Base-by-base conservation (phyloP, 208 protist species). In the Wallacemonas sp. region DNA sequence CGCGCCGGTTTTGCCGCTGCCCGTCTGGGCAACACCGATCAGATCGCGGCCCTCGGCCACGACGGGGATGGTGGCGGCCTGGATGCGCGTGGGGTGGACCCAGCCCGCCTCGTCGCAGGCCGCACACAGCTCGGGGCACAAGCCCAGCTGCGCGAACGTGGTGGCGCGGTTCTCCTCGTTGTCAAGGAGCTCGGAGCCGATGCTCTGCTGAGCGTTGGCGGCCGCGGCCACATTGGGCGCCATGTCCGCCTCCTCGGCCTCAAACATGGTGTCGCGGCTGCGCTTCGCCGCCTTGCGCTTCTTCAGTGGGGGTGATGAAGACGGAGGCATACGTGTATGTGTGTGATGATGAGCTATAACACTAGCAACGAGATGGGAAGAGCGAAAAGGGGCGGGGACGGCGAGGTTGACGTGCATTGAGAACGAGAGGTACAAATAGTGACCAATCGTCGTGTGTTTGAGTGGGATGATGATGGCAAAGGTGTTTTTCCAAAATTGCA, bases 1-100 rank as follows among this genome's bases (percentile, higher is more conserved):
- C 1, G 99, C 96, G 26, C 92, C 98, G 1, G 99, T 99, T 77
- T 99, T 99, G 58, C 99, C 99, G 46, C 94, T 99, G 26, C 99
- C 98, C 16, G 99, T 99, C 78, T 99, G 95, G 21, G 98, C 98
- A 21, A 99, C 82, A 36, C 98, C 99, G 64, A 99, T 99, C n/a
- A 98, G 52, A 46, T 98, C 93, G 16, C 87, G 78, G 6, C 91
- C 97, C 66, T 95, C 76, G 0, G 97, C 61, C 0, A 97, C 90
- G 16, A 93, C 75, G 29, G 98, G 98, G 46, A 99, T 98, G 23
- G 94, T 79, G 48, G 98, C 79, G 24, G 80, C 78, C 77, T 99
- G 98, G 67, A 99, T 99, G 27, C 89, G 85, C 26, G 97, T 99
- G 36, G 98, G 97, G 70, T 87, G 70, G n/a, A 73, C 69, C 83